These are phyloP conservation scores for Eucalyptus viminalis DNA, from an alignment of 345 rosid genomes.

Conservation along the genomic window DNA sequence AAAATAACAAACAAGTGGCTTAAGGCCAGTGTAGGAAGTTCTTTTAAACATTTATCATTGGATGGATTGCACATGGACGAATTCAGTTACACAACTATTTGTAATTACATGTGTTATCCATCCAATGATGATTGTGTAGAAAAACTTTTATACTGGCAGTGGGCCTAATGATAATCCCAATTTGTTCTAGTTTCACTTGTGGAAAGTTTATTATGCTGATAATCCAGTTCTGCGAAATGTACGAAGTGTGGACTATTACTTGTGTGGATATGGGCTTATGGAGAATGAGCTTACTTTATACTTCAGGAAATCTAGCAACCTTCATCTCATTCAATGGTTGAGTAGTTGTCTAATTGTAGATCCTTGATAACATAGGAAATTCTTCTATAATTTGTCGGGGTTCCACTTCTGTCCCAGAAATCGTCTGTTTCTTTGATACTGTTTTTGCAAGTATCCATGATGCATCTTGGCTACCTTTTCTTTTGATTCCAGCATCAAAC, in stretches of 20 bases:
- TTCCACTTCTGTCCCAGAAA: not conserved
- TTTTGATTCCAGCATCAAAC: not conserved
- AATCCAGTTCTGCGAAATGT: not conserved
- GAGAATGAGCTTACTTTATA: not conserved
- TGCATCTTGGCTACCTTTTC: not conserved
- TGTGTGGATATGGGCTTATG: not conserved
- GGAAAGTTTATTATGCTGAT: not conserved
- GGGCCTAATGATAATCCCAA: not conserved
- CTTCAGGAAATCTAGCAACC: not conserved
- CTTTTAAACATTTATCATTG: not conserved
- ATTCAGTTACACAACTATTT: not conserved
- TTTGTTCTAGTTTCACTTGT: not conserved
- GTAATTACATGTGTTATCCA: not conserved
- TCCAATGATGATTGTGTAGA: not conserved
- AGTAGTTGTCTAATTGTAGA: not conserved
- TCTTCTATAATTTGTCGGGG: not conserved
- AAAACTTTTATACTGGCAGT: not conserved
- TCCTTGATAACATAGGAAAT: not conserved
- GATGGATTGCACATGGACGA: not conserved
- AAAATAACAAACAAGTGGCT: not conserved
- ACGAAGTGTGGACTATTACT: not conserved
- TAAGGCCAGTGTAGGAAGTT: not conserved
- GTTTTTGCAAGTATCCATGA: not conserved
- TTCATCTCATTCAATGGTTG: not conserved
- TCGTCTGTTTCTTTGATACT: not conserved